Evolutionary conservation across 805 yeast genomes (phyloP), one percentile per base, ranked within the genome.

Genomic region (Clavispora carvajalis): DNA sequence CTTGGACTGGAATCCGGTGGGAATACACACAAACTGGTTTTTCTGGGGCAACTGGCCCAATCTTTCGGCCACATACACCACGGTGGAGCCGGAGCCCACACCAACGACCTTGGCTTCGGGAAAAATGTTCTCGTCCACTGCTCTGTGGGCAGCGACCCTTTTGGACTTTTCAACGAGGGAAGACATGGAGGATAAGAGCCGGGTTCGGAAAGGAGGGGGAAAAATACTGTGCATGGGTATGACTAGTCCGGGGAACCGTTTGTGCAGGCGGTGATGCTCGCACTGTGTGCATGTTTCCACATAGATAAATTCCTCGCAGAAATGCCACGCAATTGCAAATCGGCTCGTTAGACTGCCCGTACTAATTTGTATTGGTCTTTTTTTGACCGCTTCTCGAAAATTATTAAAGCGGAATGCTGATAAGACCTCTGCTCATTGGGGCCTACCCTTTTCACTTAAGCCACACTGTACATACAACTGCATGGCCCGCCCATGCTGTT

Each of bases 51-150:
- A 64, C 62, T 85, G 89, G 7, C 95, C 95, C 41, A 93, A 75
- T 55, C 97, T 74, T 62, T 93, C 98, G 18, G 96, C 99, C 44
- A 85, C 95, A 60, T 87, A 93, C n/a, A 93, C 85, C 4, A 93
- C 99, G 0, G 99, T 93, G 17, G 95, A 84, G 1, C 99, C 99
- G 18, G 96, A 87, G 10, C 99, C 99, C 46, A 93, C 80, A 30
- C 99, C 99, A 13, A 93, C 75, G 12, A 87, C 83, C 53, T 74
- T 79, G 48, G 89, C 87, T 28, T 67, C 51, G 17, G 73, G 61
- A 24, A 86, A 83, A 58, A 86, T 74, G 56, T 89, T 82, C 40
- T 86, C 90, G 60, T 91, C 96, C 24, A 93, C 95, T 2, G 99
- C 99, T 40, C 74, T 70, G 69, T 82, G 88, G 7, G 97, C 98